These are phyloP conservation scores for Suillus variegatus DNA, from an alignment of 768 basidiomycete species.

Conservation along the genomic window DNA sequence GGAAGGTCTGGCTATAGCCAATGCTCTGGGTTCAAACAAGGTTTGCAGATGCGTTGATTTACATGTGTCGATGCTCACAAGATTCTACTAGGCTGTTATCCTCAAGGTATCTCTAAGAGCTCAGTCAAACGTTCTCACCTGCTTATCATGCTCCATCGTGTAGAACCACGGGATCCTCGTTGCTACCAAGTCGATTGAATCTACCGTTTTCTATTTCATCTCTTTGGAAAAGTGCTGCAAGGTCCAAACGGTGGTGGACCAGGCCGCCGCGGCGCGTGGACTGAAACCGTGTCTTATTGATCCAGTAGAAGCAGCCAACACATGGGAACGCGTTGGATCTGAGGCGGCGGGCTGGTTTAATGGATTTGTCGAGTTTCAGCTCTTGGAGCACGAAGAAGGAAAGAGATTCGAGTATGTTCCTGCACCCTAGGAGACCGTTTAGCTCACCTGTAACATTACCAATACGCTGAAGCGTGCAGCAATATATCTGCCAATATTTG, in stretches of 20 bases:
- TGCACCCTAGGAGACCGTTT: too few relatives aligned
- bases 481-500: neutral
- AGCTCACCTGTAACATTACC: neutral
- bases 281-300: conserved; percentile 1
- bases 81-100: conserved; percentile 21
- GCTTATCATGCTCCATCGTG: neutral
- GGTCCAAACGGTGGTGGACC: conserved; percentile 30
- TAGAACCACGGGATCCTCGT: conserved; percentile 32
- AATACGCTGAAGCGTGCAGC: neutral
- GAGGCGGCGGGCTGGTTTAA: conserved; percentile 39
- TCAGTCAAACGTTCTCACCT: neutral
- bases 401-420: conserved; percentile 14
- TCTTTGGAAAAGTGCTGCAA: conserved; percentile 31
- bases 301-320: conserved; percentile 22
- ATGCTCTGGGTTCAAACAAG: conserved; percentile 27
- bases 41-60: conserved; percentile 5
- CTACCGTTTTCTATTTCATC: conserved; percentile 26
- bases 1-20: conserved; percentile 35
- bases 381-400: conserved; percentile 38
- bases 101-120: conserved; percentile 15
- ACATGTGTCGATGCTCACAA: neutral
- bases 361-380: conserved; percentile 37
- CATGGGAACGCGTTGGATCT: conserved; percentile 27
- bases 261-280: conserved; percentile 26
- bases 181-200: conserved; percentile 24